Evolutionary conservation across 2,329 filamentous ascomycete genomes (phyloP), one percentile per base, ranked within the genome.

Genomic region (Colletotrichum scovillei): DNA sequence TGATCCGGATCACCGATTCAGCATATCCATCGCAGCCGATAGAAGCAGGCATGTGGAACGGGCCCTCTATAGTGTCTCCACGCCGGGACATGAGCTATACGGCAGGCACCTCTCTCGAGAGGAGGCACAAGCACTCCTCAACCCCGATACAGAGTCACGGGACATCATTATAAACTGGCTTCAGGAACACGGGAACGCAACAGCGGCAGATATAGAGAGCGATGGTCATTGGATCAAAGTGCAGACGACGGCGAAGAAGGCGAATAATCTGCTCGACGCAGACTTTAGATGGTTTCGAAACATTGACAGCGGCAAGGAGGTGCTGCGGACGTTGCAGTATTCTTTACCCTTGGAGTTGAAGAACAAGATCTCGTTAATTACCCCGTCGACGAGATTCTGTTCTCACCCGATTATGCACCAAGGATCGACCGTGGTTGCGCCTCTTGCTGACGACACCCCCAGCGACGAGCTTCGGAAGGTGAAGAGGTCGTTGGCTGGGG

Each of bases 111-210:
- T 89, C 75, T 80, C 82, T 19, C 83, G 85, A 8, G 81, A 86
- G 11, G 85, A 88, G 74, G 85, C 89, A 67, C 84, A 86, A 67
- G 81, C 82, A 11, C 83, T 90, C 74, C 82, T 90, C 28, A 81
- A 81, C 5, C 88, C 88, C 0, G 82, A 78, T 16, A 76, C 78
- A 9, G 78, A 81, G 3, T 82, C 86, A 0, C 78, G 83, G 1
- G 77, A 82, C 6, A 78, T 83, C 0, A 83, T 89, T 16, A 80
- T 83, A 9, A 72, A 78, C 58, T 90, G 88, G 88, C 82, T 90
- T 5, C 75, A 57, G 78, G 5, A 78, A 80, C 3, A 82, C 80
- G 26, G 84, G 84, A 30, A 76, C 86, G 32, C 77, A 76, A 11
- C 77, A 83, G 6, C 52, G 12, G 76, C 77, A 24, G 80, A 85